Evolutionary conservation across 2,329 filamentous ascomycete species (phyloP).

Genomic region (Aspergillus phoenicis): DNA sequence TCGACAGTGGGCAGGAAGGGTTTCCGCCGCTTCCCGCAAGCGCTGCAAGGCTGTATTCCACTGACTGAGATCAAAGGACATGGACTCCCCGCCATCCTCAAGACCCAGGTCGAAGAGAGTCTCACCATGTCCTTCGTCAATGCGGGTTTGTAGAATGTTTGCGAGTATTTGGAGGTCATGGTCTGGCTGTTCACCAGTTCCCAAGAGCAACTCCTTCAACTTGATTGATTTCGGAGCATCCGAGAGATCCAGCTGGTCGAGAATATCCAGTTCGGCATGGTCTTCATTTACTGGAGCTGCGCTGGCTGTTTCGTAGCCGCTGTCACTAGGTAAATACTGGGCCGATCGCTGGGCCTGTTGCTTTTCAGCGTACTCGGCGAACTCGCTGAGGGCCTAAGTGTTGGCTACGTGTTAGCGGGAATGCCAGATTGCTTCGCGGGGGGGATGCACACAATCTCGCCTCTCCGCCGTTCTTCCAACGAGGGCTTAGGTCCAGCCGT

Average conservation of each 20-base stretch:
- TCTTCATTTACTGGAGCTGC: slow-evolving; percentile 56
- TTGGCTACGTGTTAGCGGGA: slow-evolving; percentile 12
- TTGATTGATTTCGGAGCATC: slow-evolving; percentile 68
- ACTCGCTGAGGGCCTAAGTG: slow-evolving; percentile 79
- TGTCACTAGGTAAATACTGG: slow-evolving; percentile 45
- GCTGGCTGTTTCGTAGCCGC: slow-evolving; percentile 43
- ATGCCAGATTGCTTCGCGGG: slow-evolving; percentile 3
- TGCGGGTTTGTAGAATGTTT: slow-evolving; percentile 65
- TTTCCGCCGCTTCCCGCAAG: slow-evolving; percentile 66
- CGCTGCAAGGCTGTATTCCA: slow-evolving; percentile 73
- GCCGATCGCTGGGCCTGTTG: slow-evolving; percentile 67
- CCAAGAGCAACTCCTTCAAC: slow-evolving; percentile 75
- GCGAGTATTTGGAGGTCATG: slow-evolving; percentile 65
- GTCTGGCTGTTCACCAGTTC: slow-evolving; percentile 55
- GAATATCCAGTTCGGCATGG: slow-evolving; percentile 85
- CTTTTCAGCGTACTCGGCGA: slow-evolving; percentile 95
- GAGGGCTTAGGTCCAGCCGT: slow-evolving; percentile 59
- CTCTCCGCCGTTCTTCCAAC: slow-evolving; percentile 78
- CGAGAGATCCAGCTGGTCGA: slow-evolving; percentile 74
- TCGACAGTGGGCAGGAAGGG: slow-evolving; percentile 72
- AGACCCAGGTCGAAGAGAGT: slow-evolving; percentile 88
- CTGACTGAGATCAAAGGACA: slow-evolving; percentile 72
- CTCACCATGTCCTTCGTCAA: slow-evolving; percentile 86
- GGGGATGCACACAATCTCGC: slow-evolving; percentile 69
- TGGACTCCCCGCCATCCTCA: slow-evolving; percentile 84